A percentile compares a stretch with the other conserved stretches of the same genome.
Evolutionary conservation across 352 stramenopile species (phyloP).

Genomic region (Globisporangium parvum): DNA sequence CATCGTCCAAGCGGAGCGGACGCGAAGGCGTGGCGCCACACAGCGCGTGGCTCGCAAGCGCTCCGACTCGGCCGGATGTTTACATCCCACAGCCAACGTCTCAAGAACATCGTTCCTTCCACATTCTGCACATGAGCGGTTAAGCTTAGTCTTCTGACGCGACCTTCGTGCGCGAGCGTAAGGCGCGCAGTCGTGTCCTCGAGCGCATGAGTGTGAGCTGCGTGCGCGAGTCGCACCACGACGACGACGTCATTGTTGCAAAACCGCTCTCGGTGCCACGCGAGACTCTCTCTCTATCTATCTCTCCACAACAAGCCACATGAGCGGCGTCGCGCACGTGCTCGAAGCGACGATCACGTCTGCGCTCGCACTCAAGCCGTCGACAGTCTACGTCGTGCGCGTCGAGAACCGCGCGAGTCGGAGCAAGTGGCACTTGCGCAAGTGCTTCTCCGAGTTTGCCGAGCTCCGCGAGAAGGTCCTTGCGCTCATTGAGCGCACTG

Average conservation of each 20-base stretch:
- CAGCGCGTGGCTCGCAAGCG: too few relatives aligned
- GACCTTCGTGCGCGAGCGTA: too few relatives aligned
- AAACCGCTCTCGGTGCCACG: conserved; percentile 3
- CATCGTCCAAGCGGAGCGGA: too few relatives aligned
- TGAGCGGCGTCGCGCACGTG: conserved; percentile 38
- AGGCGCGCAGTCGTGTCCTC: background rate
- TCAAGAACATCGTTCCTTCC: too few relatives aligned
- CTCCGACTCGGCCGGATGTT: too few relatives aligned
- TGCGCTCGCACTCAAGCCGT: conserved; percentile 61
- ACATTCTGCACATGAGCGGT: too few relatives aligned
- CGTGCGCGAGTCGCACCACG: background rate
- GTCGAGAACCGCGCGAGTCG: conserved; percentile 41
- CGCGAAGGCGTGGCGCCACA: too few relatives aligned
- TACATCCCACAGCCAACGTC: too few relatives aligned
- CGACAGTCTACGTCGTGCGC: conserved; percentile 66
- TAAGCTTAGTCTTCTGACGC: too few relatives aligned
- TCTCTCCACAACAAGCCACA: conserved; percentile 5
- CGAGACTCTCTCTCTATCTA: background rate
- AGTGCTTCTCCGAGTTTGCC: conserved; percentile 73
- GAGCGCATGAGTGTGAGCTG: background rate
- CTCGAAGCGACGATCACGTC: conserved; percentile 61
- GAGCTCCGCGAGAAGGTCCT: conserved; percentile 67
- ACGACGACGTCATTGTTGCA: conserved; percentile 6
- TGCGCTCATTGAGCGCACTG: conserved; percentile 43
- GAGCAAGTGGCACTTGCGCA: conserved; percentile 53